phyloP scores from a whole-genome alignment of 2,329 filamentous ascomycete species.

The Diplodia corticola region DNA sequence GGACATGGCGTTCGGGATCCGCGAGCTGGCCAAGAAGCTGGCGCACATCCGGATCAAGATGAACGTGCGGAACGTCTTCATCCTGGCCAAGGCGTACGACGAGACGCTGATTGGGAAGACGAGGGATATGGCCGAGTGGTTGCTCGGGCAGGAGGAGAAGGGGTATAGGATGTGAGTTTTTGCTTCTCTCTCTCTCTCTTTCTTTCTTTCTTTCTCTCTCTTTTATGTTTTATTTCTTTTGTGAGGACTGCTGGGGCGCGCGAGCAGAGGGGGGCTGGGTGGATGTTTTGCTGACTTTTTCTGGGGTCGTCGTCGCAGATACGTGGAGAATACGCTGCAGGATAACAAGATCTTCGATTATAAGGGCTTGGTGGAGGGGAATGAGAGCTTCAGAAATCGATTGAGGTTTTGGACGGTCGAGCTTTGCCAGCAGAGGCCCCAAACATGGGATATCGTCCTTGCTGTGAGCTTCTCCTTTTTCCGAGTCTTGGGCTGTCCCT shows the following conservation, averaged over 20 bases:
- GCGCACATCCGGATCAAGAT: constrained; percentile 81
- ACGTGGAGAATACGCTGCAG: constrained; percentile 75
- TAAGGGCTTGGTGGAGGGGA: constrained; percentile 64
- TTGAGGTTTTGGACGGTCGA: constrained; percentile 81
- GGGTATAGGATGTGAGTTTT: constrained; percentile 69
- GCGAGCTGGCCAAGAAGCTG: constrained; percentile 83
- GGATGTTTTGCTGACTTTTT: not conserved
- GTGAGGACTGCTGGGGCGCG: no score
- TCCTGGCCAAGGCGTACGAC: constrained; percentile 92
- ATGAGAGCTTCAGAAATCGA: constrained; percentile 56
- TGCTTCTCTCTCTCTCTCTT: not conserved
- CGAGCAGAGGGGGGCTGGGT: not conserved
- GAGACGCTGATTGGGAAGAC: constrained; percentile 75
- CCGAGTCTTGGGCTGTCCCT: not conserved
- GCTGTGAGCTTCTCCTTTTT: constrained; percentile 52
- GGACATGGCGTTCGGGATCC: constrained; percentile 95
- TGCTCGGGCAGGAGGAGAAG: constrained; percentile 69
- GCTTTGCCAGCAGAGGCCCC: constrained; percentile 74
- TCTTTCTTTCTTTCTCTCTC: no score
- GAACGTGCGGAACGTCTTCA: constrained; percentile 77
- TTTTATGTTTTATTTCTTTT: no score
- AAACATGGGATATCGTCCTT: constrained; percentile 90
- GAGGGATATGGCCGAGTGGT: constrained; percentile 74
- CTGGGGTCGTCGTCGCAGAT: constrained; percentile 38
- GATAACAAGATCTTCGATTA: constrained; percentile 73